These are phyloP conservation scores for Liriodendron chinense DNA, from an alignment of 164 flowering plant genomes.

Conservation along the genomic window DNA sequence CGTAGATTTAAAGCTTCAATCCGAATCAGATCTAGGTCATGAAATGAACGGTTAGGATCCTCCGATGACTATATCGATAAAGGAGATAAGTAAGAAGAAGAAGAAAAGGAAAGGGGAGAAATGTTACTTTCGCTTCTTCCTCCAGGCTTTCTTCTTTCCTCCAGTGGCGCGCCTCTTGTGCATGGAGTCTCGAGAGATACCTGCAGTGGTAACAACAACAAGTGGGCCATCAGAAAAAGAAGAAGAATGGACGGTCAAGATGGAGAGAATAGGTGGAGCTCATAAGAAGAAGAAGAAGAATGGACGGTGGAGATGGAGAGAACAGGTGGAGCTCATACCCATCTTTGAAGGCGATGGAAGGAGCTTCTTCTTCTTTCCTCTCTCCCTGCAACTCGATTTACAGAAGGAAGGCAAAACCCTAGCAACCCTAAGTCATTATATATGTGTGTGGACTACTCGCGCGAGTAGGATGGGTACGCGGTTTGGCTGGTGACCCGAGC, in stretches of 20 bases:
- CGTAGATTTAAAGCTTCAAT: too few species aligned
- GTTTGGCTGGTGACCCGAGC: too few species aligned
- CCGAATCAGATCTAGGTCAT: too few species aligned
- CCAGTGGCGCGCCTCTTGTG: slow-evolving; percentile 73
- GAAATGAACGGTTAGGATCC: too few species aligned
- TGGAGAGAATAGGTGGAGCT: neutral
- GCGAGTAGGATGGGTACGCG: too few species aligned
- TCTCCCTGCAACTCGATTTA: neutral
- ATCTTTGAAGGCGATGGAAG: neutral
- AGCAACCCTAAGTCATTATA: neutral
- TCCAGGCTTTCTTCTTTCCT: slow-evolving; percentile 69
- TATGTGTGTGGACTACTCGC: too few species aligned
- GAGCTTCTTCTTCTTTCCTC: neutral
- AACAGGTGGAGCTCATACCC: neutral
- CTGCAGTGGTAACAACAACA: slow-evolving; percentile 16
- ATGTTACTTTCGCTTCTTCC: slow-evolving; percentile 61
- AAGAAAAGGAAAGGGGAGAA: neutral
- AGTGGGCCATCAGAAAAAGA: slow-evolving; percentile 4
- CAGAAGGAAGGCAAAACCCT: neutral
- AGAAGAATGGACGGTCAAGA: neutral
- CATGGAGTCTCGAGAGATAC: slow-evolving; percentile 67
- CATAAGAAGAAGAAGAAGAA: neutral
- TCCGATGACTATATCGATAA: too few species aligned
- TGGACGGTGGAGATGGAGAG: neutral
- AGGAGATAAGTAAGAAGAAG: too few species aligned